Percentiles rank a stretch among this genome's conserved stretches.
These are phyloP conservation scores for Teunomyces gatunensis DNA, from an alignment of 805 yeast genomes.

Conservation along the genomic window DNA sequence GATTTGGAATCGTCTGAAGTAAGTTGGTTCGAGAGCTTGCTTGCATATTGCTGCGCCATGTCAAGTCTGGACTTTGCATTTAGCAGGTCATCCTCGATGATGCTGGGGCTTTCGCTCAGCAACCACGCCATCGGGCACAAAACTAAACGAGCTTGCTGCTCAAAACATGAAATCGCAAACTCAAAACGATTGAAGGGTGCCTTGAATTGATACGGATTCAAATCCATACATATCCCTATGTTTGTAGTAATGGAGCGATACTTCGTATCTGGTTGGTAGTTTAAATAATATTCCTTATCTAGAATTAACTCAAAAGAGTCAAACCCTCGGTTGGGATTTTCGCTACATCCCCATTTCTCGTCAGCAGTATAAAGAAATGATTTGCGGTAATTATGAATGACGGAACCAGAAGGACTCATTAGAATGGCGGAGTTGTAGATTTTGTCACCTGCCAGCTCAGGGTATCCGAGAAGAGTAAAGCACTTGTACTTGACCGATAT, in stretches of 20 bases:
- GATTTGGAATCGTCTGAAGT: slow-evolving; percentile 8
- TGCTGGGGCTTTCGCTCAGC: slow-evolving; percentile 46
- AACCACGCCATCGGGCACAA: slow-evolving; percentile 90
- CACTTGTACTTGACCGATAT: slow-evolving; percentile 53
- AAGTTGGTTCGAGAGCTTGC: background rate
- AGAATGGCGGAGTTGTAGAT: slow-evolving; percentile 74
- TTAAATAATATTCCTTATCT: slow-evolving; percentile 13
- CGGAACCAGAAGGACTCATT: slow-evolving; percentile 54
- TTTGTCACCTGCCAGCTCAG: slow-evolving; percentile 46
- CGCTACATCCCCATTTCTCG: slow-evolving; percentile 73
- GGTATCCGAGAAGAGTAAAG: slow-evolving; percentile 78
- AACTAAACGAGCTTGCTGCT: slow-evolving; percentile 51
- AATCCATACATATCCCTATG: slow-evolving; percentile 92
- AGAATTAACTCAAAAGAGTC: slow-evolving; percentile 45
- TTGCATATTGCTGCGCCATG: background rate
- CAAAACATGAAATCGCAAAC: slow-evolving; percentile 54
- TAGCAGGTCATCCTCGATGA: slow-evolving; percentile 5
- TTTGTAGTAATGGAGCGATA: slow-evolving; percentile 32
- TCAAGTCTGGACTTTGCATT: slow-evolving; percentile 6
- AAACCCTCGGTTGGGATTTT: slow-evolving; percentile 60
- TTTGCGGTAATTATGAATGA: slow-evolving; percentile 70
- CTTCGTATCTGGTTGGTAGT: slow-evolving; percentile 2
- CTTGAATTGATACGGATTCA: slow-evolving; percentile 79
- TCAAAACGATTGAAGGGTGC: slow-evolving; percentile 79
- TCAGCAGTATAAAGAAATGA: slow-evolving; percentile 77